Base-by-base conservation (phyloP, 345 rosid genomes). In the Dovyalis caffra region DNA sequence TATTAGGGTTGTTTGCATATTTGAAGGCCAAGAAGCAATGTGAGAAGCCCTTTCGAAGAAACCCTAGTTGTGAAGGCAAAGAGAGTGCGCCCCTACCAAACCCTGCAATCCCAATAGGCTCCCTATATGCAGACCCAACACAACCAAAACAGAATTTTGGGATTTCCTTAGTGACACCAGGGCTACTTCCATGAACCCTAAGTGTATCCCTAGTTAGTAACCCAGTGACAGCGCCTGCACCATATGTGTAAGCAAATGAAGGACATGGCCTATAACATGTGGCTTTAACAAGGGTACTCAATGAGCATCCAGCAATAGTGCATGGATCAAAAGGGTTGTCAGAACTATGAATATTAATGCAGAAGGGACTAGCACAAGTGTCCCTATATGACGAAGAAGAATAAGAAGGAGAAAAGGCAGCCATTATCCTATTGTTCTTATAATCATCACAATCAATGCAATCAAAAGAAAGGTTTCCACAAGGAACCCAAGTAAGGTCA, bases 401-500 rank as follows among this genome's bases (percentile, higher is more conserved):
- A 18, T 64, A 70, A 47, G 90, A 85, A 80, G 97, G 91, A 64
- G 93, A 90, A 76, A 90, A 94, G 7, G 80, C 69, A 31, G 82
- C 21, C 58, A 61, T 51, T 26, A 73, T 56, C 82, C 83, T 87
- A 66, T 71, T 77, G 65, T 79, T 86, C 74, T 85, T 83, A 51
- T 78, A 87, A 70, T 89, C 92, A 78, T 87, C 87, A 74, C 98
- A 93, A 56, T 87, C 89, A 3, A 89, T 77, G 74, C 98, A 93
- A 75, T 89, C 89, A 60, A 93, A 91, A 51, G 90, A 77, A 68
- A 89, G 45, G 82, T 89, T 88, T 25, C 97, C 95, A 66, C 97
- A 93, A 26, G 98, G 97, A 70, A 88, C 97, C 98, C 98, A 93
- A 73, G 88, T 88, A 53, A 93, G 91, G 84, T 93, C 98, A 79